Percentiles rank a stretch among this genome's conserved stretches.
These are phyloP conservation scores for Sarcodon aspratus DNA, from an alignment of 768 basidiomycete species.

Conservation along the genomic window DNA sequence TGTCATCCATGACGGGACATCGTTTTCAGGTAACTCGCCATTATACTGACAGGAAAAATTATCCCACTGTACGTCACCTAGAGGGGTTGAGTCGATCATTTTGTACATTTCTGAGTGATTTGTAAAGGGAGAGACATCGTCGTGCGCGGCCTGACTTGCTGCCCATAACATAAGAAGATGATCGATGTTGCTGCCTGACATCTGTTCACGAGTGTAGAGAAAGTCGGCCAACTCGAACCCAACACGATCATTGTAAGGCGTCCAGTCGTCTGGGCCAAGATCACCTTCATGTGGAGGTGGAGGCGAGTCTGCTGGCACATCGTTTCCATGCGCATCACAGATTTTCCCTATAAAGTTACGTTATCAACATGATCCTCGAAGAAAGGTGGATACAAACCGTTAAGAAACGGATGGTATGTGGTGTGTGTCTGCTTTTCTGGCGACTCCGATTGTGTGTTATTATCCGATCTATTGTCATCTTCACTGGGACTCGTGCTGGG, in stretches of 20 bases:
- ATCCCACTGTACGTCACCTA: constrained; percentile 16
- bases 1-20: constrained; percentile 21
- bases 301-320: no score
- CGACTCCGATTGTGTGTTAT: no score
- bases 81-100: constrained; percentile 14
- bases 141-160: constrained; percentile 4
- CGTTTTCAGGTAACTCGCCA: constrained; percentile 9
- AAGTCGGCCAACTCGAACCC: constrained; percentile 11
- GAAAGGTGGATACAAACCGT: no score
- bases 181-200: constrained; percentile 3
- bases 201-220: constrained; percentile 3
- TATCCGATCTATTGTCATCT: no score
- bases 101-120: constrained; percentile 15
- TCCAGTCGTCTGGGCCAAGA: constrained; percentile 8
- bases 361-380: no score
- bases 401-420: no score
- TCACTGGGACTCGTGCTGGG: no score
- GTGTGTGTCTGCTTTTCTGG: no score
- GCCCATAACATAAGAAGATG: constrained; percentile 11
- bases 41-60: constrained; percentile 9
- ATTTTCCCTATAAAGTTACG: no score
- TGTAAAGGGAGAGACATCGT: constrained; percentile 11
- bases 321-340: no score
- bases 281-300: no score
- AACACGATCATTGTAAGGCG: constrained; percentile 5